Base-by-base conservation (phyloP, 1,284 basidiomycete species). In the Heimioporus retisporus region DNA sequence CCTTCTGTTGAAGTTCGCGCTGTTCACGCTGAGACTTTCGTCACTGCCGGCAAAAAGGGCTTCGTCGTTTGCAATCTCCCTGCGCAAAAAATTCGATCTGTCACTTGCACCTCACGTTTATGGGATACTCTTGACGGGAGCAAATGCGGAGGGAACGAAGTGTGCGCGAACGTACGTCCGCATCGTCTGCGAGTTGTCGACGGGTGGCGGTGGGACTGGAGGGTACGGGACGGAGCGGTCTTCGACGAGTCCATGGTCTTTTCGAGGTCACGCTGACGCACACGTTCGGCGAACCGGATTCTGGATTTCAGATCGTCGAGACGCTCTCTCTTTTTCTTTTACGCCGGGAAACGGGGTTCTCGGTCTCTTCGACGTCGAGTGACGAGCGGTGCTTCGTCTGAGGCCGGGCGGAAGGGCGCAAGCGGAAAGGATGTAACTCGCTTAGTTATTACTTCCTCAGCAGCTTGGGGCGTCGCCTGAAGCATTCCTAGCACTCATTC, bases 31-130 rank as follows among this genome's bases (percentile, higher is more conserved):
- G 96, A 94, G 69, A 98, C 85, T 79, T 91, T 93, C 90, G 97
- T n/a, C n/a, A n/a, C n/a, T 96, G 1, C 95, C 94, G 25, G 87
- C 83, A 81, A 98, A 97, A 42, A 98, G 84, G 2, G 91, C 88
- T 79, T 96, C 93, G 69, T 98, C 96, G 75, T 98, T 97, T 64
- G 93, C 90, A 63, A 98, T 97, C 80, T 99, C 97, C 79, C 94
- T 91, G 59, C 95, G 89, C 56, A 99, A 99, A 84, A 25, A 99
- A 86, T 76, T 99, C 98, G 70, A 99, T 94, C 77, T 97, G 95
- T 28, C 5, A 28, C n/a, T 80, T 99, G 98, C 57, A 94, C 85
- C 81, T 98, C 96, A 73, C 98, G 93, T 79, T 99, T 99, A 95
- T 93, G 67, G 99, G 88, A 77, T 99, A 99, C 77, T 96, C 94